These are phyloP conservation scores for Castanea crenata DNA, from an alignment of 306 rosid genomes.

Conservation along the genomic window DNA sequence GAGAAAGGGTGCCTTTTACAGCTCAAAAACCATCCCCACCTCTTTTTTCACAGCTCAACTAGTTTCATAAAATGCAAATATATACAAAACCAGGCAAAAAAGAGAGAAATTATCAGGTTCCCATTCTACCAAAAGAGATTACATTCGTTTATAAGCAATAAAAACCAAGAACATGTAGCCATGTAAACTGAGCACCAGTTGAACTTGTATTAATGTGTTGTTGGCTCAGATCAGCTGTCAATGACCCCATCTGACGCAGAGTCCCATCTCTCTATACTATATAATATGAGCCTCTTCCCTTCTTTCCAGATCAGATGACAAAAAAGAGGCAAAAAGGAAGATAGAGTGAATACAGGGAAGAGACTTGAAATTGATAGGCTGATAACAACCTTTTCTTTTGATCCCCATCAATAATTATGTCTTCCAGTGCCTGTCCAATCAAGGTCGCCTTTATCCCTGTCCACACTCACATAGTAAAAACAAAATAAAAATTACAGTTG, in stretches of 20 bases:
- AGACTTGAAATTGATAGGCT: conserved; percentile 15
- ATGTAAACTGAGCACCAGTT: conserved; percentile 10
- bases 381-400: conserved; percentile 32
- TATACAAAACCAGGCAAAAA: not conserved
- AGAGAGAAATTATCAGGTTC: not conserved
- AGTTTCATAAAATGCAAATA: not conserved
- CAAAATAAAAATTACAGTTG: conserved; percentile 22
- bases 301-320: conserved; percentile 44
- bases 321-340: conserved; percentile 34
- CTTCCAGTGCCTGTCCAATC: conserved; percentile 18
- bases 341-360: conserved; percentile 23
- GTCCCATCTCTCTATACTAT: conserved; percentile 19
- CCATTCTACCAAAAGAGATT: conserved; percentile 4
- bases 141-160: not conserved
- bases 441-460: conserved; percentile 27
- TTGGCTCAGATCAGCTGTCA: conserved; percentile 34
- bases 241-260: conserved; percentile 30
- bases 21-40: conserved; percentile 28
- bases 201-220: conserved; percentile 19
- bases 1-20: conserved; percentile 12
- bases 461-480: conserved; percentile 12
- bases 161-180: conserved; percentile 22
- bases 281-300: conserved; percentile 17
- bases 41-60: not conserved
- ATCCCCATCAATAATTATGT: conserved; percentile 37